Conservation (phyloP, 2,329 filamentous ascomycete species). For the Tolypocladium endophyticum region DNA sequence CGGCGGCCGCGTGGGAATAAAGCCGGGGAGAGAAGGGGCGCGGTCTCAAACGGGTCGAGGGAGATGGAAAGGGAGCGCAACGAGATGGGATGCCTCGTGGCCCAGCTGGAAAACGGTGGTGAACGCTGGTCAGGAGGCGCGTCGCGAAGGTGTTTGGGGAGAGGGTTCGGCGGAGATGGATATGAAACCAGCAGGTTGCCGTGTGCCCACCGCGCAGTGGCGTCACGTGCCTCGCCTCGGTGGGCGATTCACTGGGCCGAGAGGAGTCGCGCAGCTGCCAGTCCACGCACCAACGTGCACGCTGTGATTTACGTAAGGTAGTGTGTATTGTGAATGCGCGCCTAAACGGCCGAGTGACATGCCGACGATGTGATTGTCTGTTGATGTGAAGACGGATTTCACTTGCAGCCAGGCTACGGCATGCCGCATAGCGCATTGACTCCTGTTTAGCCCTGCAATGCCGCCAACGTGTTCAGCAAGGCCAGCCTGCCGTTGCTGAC, state of each 20-base stretch:
- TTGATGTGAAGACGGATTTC: background rate
- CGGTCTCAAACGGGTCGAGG: background rate
- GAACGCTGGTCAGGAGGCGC: background rate
- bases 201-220: background rate
- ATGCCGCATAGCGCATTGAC: background rate
- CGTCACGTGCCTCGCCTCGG: background rate
- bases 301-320: too few species aligned
- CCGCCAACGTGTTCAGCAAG: background rate
- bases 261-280: background rate
- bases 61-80: background rate
- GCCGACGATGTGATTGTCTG: background rate
- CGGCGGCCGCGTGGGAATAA: background rate
- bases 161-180: background rate
- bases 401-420: background rate
- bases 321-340: too few species aligned
- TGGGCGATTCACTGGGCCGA: background rate
- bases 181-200: background rate
- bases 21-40: background rate
- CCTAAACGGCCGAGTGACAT: too few species aligned
- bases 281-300: background rate
- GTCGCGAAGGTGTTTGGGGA: background rate
- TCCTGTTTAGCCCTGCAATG: background rate
- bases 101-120: background rate
- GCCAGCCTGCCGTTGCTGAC: background rate
- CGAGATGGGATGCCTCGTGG: background rate